These are phyloP conservation scores for Penstemon barbatus DNA, from an alignment of 257 asterid genomes.

Conservation along the genomic window DNA sequence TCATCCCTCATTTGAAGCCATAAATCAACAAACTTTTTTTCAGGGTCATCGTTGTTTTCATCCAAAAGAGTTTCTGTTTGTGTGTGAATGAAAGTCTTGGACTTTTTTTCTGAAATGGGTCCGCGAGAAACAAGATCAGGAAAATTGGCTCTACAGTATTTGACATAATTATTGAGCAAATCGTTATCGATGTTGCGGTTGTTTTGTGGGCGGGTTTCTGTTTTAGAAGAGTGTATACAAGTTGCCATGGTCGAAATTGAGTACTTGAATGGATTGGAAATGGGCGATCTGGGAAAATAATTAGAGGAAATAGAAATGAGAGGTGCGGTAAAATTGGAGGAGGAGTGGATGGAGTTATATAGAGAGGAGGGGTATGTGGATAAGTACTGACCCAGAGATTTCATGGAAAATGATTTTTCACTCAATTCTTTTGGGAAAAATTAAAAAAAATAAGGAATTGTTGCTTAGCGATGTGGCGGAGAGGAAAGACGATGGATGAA, in stretches of 20 bases:
- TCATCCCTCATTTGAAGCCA: constrained; percentile 72
- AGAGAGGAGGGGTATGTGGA: constrained; percentile 27
- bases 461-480: constrained; percentile 11
- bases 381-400: constrained; percentile 17
- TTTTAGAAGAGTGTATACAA: constrained; percentile 59
- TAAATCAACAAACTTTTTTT: constrained; percentile 33
- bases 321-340: constrained; percentile 26
- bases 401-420: neutral
- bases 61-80: constrained; percentile 10
- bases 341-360: constrained; percentile 24
- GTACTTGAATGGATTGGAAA: constrained; percentile 18
- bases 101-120: constrained; percentile 32
- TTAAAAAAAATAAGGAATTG: neutral
- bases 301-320: constrained; percentile 47
- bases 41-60: neutral
- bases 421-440: neutral
- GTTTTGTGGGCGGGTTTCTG: constrained; percentile 41
- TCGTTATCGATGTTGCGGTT: constrained; percentile 38
- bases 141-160: constrained; percentile 41
- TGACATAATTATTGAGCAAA: constrained; percentile 41
- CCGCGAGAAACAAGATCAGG: constrained; percentile 45
- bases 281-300: constrained; percentile 33
- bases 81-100: constrained; percentile 11
- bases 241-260: constrained; percentile 53
- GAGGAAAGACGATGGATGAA: neutral